phyloP scores from a whole-genome alignment of 495 filamentous ascomycete genomes.

The Penicillium herquei region DNA sequence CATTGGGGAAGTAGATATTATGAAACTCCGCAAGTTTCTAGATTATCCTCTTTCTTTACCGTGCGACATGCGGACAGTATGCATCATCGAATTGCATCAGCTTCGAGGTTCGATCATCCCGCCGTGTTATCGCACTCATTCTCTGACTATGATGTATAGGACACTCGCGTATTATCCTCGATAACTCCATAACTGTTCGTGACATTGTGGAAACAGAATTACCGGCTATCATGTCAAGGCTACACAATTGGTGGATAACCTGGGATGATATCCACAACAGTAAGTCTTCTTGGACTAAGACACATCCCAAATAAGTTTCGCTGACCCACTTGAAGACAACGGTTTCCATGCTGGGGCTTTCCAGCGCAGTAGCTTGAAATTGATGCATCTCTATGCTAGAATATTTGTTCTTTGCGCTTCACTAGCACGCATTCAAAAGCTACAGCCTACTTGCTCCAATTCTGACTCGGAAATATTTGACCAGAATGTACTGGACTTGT shows the following conservation, averaged over 20 bases:
- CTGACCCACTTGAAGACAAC: slow-evolving; percentile 1
- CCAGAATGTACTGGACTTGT: slow-evolving; percentile 31
- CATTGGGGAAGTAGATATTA: slow-evolving; percentile 39
- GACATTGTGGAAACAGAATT: slow-evolving; percentile 34
- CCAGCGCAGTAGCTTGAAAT: slow-evolving; percentile 40
- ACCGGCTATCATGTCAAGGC: slow-evolving; percentile 35
- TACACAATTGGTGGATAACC: slow-evolving; percentile 40
- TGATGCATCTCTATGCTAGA: slow-evolving; percentile 40
- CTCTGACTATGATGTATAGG: slow-evolving; percentile 12
- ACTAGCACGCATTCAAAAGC: slow-evolving; percentile 39
- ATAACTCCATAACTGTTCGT: slow-evolving; percentile 26
- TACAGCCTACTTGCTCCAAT: slow-evolving; percentile 27
- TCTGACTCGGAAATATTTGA: slow-evolving; percentile 25
- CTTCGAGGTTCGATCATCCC: slow-evolving; percentile 27
- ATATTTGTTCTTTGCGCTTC: slow-evolving; percentile 40
- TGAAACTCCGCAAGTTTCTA: slow-evolving; percentile 38
- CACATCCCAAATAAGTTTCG: background rate
- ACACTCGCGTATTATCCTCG: slow-evolving; percentile 33
- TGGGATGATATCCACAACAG: slow-evolving; percentile 47
- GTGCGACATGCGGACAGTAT: slow-evolving; percentile 42
- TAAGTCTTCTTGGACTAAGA: slow-evolving; percentile 13
- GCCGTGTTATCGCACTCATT: background rate
- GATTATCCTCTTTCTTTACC: slow-evolving; percentile 45
- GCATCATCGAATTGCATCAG: slow-evolving; percentile 43
- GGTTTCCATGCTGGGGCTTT: slow-evolving; percentile 32